These are phyloP conservation scores for Tieghemiomyces parasiticus DNA, from an alignment of 192 early-diverging fungal species.

Conservation along the genomic window DNA sequence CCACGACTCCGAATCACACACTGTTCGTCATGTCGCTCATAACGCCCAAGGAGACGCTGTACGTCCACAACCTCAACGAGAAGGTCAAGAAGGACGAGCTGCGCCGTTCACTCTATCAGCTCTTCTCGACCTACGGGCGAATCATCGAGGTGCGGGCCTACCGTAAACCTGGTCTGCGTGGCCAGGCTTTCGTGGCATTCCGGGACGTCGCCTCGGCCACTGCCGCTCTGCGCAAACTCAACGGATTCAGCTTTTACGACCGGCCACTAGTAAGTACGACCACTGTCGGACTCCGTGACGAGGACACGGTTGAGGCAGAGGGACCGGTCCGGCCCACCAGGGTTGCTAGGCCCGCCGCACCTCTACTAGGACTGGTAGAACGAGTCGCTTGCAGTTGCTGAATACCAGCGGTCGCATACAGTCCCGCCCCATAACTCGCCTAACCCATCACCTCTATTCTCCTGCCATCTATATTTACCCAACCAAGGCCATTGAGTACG, in stretches of 20 bases:
- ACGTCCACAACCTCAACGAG: conserved; percentile 58
- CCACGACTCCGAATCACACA: too few species aligned
- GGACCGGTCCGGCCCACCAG: too few species aligned
- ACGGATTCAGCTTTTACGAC: conserved; percentile 81
- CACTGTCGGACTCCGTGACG: too few species aligned
- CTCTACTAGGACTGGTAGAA: too few species aligned
- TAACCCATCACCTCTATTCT: too few species aligned
- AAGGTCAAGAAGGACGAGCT: conserved; percentile 58
- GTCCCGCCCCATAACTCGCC: too few species aligned
- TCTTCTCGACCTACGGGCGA: conserved; percentile 77
- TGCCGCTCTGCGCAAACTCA: conserved; percentile 67
- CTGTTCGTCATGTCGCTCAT: neutral
- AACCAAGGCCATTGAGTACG: too few species aligned
- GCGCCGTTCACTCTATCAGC: conserved; percentile 49
- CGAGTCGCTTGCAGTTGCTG: too few species aligned
- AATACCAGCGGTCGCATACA: too few species aligned
- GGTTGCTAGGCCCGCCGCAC: too few species aligned
- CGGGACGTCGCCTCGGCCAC: conserved; percentile 72
- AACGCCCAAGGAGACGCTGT: conserved; percentile 74
- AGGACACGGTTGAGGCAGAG: too few species aligned
- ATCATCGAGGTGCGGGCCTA: conserved; percentile 77
- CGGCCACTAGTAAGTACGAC: conserved; percentile 54
- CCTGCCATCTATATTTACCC: too few species aligned
- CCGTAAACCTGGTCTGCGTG: conserved; percentile 69
- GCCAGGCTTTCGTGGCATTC: conserved; percentile 91